phyloP scores from a whole-genome alignment of 495 filamentous ascomycete species.

The Aspergillus sclerotioniger region DNA sequence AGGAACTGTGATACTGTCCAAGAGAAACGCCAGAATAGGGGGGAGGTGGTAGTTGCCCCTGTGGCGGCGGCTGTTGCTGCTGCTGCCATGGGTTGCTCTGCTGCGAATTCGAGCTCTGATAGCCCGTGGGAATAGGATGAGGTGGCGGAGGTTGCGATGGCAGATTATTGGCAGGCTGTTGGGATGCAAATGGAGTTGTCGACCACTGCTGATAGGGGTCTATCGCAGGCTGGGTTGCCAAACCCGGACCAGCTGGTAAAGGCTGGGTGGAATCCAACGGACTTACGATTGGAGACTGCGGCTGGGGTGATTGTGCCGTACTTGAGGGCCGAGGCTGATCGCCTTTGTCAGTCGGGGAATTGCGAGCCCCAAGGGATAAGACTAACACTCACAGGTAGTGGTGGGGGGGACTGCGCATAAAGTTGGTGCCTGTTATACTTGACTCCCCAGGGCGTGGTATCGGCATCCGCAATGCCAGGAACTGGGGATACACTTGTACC shows the following conservation, averaged over 20 bases:
- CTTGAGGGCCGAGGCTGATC: constrained; percentile 43
- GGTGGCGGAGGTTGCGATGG: constrained; percentile 33
- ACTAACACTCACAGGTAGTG: constrained; percentile 44
- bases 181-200: constrained; percentile 28
- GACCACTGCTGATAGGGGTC: constrained; percentile 23
- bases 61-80: not conserved
- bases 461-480: constrained; percentile 19
- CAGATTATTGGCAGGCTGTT: constrained; percentile 15
- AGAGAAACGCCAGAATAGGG: constrained; percentile 10
- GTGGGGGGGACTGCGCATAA: constrained; percentile 36
- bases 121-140: constrained; percentile 39
- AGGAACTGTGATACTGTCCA: constrained; percentile 14
- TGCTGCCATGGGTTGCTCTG: constrained; percentile 29
- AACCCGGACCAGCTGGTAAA: constrained; percentile 14
- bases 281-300: constrained; percentile 19
- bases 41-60: constrained; percentile 8
- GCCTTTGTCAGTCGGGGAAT: constrained; percentile 7
- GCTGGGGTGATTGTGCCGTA: constrained; percentile 26
- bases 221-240: constrained; percentile 15
- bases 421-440: constrained; percentile 42
- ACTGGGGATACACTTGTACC: constrained; percentile 25
- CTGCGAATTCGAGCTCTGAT: constrained; percentile 25
- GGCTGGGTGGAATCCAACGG: constrained; percentile 19
- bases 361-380: no score
- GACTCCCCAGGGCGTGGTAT: constrained; percentile 45